Base-by-base conservation (phyloP, 306 rosid genomes). In the Quercus agrifolia region DNA sequence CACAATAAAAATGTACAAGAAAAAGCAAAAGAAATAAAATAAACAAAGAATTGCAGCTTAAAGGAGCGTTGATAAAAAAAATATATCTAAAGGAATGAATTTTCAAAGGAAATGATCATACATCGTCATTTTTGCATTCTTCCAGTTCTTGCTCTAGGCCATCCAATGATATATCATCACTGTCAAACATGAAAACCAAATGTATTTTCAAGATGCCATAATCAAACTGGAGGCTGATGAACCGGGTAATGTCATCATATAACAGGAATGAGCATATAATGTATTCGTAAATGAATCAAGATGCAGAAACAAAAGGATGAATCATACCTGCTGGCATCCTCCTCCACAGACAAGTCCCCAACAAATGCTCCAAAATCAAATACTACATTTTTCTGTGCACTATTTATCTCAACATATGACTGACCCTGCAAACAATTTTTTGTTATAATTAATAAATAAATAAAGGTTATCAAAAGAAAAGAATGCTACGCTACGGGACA, bases 131-230 rank as follows among this genome's bases (percentile, higher is more conserved):
- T 82, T 87, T 89, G 79, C 97, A 92, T 89, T 95, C 98, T 82
- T 95, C 98, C 8, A 95, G 88, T 83, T 95, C 99, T 87, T 91
- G 91, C 78, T 95, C 89, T 18, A 95, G 87, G 67, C 99, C 99
- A 75, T 95, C 98, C 90, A 95, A 80, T 5, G 98, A 91, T 63
- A 92, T 79, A 75, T 92, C 98, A 68, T 89, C 96, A 20, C 99
- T 92, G 87, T 71, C 80, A 66, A 77, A 74, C 8, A 81, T 73
- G 27, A 49, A 46, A 49, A 83, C 5, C 41, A 30, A 82, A 73
- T 61, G 23, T 23, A 27, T 35, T 33, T n/a, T 57, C 67, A 51
- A 67, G 68, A 68, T 19, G 27, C 38, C 4, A 5, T 38, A 74
- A 41, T 21, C 70, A 59, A 31, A 58, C 17, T 1, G 14, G n/a